Evolutionary conservation across 1,284 basidiomycete genomes (phyloP).

Genomic region (Papiliotrema fonsecae): DNA sequence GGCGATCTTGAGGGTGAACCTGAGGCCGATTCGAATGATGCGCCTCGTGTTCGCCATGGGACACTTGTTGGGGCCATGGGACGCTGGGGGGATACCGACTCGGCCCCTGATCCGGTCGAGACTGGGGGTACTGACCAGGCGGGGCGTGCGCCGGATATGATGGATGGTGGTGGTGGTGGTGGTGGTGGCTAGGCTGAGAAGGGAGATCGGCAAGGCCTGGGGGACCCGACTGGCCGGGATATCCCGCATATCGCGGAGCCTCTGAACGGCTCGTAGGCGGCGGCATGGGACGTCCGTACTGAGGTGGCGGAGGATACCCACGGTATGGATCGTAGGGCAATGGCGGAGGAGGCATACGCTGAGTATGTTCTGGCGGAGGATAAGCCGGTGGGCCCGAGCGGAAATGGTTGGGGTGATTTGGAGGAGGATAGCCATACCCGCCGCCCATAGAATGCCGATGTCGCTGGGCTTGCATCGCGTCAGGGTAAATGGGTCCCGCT

Average conservation of each 20-base stretch:
- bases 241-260: too few species aligned
- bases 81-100: not conserved
- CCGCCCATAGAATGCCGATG: not conserved
- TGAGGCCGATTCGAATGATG: conserved; percentile 4
- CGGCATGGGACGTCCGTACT: too few species aligned
- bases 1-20: conserved; percentile 7
- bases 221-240: too few species aligned
- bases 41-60: not conserved
- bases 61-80: conserved; percentile 5
- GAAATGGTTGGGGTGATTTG: not conserved
- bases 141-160: not conserved
- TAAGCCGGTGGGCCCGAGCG: not conserved
- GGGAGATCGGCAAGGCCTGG: too few species aligned
- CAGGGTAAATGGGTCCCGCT: not conserved
- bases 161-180: not conserved
- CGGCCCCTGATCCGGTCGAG: too few species aligned
- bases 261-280: too few species aligned
- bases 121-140: too few species aligned
- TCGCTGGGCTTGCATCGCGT: conserved; percentile 1
- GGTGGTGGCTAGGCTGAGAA: too few species aligned
- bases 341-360: conserved; percentile 3
- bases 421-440: not conserved
- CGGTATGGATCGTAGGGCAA: not conserved
- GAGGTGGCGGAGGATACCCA: too few species aligned
- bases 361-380: conserved; percentile 4